Percentiles rank a stretch among this genome's conserved stretches.
These are phyloP conservation scores for Hysterangium stoloniferum DNA, from an alignment of 768 basidiomycete species.

Conservation along the genomic window DNA sequence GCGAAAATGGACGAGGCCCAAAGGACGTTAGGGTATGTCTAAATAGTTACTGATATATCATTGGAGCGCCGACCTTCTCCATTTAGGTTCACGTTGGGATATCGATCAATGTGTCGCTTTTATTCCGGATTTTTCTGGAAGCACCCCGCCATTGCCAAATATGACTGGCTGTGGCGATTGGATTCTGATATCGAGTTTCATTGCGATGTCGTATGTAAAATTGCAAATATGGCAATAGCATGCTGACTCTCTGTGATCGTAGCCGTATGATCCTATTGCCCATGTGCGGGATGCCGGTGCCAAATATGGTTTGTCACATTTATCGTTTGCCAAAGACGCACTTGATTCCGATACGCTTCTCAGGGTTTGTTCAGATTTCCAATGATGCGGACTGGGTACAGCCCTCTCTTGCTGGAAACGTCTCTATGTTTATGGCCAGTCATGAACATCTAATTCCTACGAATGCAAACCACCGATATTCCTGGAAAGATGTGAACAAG, in stretches of 20 bases:
- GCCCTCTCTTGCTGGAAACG: constrained; percentile 6
- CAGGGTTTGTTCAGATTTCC: constrained; percentile 6
- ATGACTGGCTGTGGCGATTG: constrained; percentile 11
- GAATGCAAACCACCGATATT: neutral
- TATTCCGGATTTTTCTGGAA: constrained; percentile 11
- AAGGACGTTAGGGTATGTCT: constrained; percentile 4
- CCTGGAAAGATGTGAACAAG: constrained; percentile 1
- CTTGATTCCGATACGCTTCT: neutral
- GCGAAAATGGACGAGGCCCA: neutral
- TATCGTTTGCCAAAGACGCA: neutral
- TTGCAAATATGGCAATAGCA: neutral
- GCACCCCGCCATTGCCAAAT: constrained; percentile 6
- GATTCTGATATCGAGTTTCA: constrained; percentile 9
- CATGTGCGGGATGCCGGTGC: neutral
- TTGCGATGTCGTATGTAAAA: constrained; percentile 7
- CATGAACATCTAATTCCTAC: neutral
- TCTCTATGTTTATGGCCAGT: constrained; percentile 1
- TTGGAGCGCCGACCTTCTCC: neutral
- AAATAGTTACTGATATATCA: neutral
- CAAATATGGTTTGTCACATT: constrained; percentile 3
- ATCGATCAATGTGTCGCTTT: constrained; percentile 11
- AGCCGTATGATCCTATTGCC: constrained; percentile 10
- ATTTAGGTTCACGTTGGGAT: constrained; percentile 4
- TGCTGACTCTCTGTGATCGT: neutral
- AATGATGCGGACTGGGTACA: constrained; percentile 9